These are phyloP conservation scores for Clarireedia homoeocarpa DNA, from an alignment of 2,329 filamentous ascomycete genomes.

Conservation along the genomic window DNA sequence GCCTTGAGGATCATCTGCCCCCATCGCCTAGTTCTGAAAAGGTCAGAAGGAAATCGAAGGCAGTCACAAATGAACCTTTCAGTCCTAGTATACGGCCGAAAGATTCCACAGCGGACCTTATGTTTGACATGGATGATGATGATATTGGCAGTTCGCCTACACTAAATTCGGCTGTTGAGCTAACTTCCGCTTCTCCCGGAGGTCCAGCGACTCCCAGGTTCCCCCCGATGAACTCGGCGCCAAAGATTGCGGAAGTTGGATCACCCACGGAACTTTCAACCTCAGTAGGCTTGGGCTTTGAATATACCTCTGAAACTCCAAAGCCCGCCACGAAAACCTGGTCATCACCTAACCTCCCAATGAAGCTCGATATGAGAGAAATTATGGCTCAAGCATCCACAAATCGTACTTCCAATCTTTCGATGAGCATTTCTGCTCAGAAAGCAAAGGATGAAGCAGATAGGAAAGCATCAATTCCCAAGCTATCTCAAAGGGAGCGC, in stretches of 20 bases:
- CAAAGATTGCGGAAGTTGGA: conserved; percentile 6
- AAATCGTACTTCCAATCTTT: conserved; percentile 41
- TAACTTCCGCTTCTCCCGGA: neutral
- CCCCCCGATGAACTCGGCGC: neutral
- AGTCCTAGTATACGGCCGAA: conserved; percentile 64
- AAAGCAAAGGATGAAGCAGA: conserved; percentile 29
- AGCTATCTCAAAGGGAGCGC: conserved; percentile 84
- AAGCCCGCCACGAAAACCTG: conserved; percentile 22
- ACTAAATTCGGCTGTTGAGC: conserved; percentile 1
- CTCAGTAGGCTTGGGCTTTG: conserved; percentile 1
- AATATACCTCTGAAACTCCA: neutral
- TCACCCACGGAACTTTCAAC: neutral
- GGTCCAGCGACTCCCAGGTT: neutral
- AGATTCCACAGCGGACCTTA: conserved; percentile 65
- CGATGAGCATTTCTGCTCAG: conserved; percentile 46
- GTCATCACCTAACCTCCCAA: conserved; percentile 25
- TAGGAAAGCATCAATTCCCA: conserved; percentile 39
- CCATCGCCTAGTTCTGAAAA: conserved; percentile 32
- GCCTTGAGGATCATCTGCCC: conserved; percentile 52
- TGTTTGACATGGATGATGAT: conserved; percentile 86
- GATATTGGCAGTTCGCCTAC: conserved; percentile 9
- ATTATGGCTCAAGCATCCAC: conserved; percentile 70
- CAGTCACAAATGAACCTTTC: conserved; percentile 44
- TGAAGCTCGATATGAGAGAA: conserved; percentile 54
- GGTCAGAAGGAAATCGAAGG: conserved; percentile 39